Base-by-base conservation (phyloP, 106 monocot genomes). In the Platanthera zijinensis region DNA sequence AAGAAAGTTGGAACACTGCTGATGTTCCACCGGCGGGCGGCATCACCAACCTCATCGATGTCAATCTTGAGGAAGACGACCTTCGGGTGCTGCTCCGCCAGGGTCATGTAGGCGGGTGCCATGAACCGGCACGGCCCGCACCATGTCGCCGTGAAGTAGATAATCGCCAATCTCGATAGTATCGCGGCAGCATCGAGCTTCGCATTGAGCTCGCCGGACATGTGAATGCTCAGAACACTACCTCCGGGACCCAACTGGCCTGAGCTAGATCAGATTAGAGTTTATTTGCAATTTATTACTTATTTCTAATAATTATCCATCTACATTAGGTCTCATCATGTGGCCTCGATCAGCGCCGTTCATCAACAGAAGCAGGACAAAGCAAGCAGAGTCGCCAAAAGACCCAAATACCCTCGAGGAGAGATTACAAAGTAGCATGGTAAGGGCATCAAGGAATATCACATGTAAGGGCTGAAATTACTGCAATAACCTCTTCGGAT, bases 141-240 rank as follows among this genome's bases (percentile, higher is more conserved):
- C 95, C 95, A 96, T 51, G 88, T 83, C 10, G 95, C 95, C n/a
- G 95, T 96, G 89, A 96, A 96, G 57, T 96, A 96, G 6, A 96
- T 82, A 64, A 96, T 78, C 6, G 72, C 66, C 13, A 93, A 52
- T 62, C 90, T 78, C 30, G 81, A 83, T 53, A 84, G 62, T 19
- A 15, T 82, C 39, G 83, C 78, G 4, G 90, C 92, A 19, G 89
- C 86, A 48, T 74, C 85, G 19, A 96, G 61, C 72, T 88, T 93
- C 3, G 74, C 84, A 50, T 86, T 80, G 51, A 90, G 74, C 78
- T 96, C 96, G 17, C 45, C 52, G 0, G 87, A 78, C 3, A 89
- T 89, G 80, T 82, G 84, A 78, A 92, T 81, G 68, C 77, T 68
- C 28, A 90, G 46, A 51, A 93, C 93, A 48, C 51, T 75, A 11